These are phyloP conservation scores for Mucor irregularis DNA, from an alignment of 371 early-diverging fungal genomes.

Conservation along the genomic window DNA sequence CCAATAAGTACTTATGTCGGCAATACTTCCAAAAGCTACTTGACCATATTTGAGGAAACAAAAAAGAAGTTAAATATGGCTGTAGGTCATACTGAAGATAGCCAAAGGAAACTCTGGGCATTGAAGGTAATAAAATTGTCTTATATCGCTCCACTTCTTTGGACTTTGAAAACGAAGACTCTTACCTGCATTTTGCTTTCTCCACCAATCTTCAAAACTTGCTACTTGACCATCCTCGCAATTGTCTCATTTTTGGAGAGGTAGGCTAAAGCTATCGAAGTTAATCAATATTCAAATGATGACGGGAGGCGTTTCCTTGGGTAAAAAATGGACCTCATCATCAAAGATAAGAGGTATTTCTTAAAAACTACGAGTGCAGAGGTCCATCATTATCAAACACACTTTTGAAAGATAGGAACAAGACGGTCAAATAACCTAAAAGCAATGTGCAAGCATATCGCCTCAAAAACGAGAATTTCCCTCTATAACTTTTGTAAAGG, in stretches of 20 bases:
- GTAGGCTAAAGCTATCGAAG: constrained; percentile 12
- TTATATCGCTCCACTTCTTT: background rate
- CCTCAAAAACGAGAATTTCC: too few relatives aligned
- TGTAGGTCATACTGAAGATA: background rate
- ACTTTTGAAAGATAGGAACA: constrained; percentile 7
- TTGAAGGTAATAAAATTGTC: constrained; percentile 7
- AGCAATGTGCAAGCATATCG: too few relatives aligned
- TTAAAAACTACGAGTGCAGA: constrained; percentile 6
- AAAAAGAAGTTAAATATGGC: constrained; percentile 1
- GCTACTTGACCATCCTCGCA: constrained; percentile 4
- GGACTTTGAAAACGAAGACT: background rate
- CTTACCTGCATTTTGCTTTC: constrained; percentile 9
- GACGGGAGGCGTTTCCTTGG: constrained; percentile 6
- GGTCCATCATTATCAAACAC: constrained; percentile 2
- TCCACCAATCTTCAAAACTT: constrained; percentile 6
- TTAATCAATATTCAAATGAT: constrained; percentile 5
- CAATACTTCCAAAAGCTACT: background rate
- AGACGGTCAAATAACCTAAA: too few relatives aligned
- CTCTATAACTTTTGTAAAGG: too few relatives aligned
- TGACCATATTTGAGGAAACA: constrained; percentile 3
- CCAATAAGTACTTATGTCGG: too few relatives aligned
- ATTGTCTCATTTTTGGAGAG: constrained; percentile 10
- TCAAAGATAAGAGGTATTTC: constrained; percentile 6
- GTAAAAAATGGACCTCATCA: constrained; percentile 10
- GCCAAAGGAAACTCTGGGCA: background rate